Conservation (phyloP, 2,329 filamentous ascomycete genomes). For the Fonsecaea monophora region DNA sequence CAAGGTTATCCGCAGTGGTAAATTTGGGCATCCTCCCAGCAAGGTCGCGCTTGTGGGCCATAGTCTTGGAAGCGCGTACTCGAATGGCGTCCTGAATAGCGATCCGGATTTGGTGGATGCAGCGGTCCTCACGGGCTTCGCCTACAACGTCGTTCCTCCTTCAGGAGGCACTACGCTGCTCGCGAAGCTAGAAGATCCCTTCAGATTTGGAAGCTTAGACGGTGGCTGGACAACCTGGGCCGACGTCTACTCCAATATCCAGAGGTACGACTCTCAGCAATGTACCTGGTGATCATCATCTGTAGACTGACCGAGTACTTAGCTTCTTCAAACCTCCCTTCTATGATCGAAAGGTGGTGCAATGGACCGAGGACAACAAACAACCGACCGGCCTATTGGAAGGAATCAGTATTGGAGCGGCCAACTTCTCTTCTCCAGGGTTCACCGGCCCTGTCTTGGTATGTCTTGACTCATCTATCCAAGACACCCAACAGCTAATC, state of each 20-base stretch:
- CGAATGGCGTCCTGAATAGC: slow-evolving; percentile 7
- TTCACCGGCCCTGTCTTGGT: slow-evolving; percentile 31
- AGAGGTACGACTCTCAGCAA: slow-evolving; percentile 7
- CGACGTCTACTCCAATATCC: slow-evolving; percentile 12
- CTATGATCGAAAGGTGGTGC: slow-evolving; percentile 15
- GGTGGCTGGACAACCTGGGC: slow-evolving; percentile 3
- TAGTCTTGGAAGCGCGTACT: slow-evolving; percentile 19
- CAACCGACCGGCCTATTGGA: slow-evolving; percentile 9
- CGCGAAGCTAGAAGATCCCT: slow-evolving; percentile 16
- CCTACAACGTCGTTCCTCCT: slow-evolving; percentile 6
- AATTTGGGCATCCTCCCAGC: slow-evolving; percentile 1
- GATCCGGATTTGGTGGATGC: slow-evolving; percentile 17
- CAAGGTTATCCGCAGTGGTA: slow-evolving; percentile 8
- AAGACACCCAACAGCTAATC: background rate
- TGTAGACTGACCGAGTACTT: background rate
- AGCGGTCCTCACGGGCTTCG: slow-evolving; percentile 17
- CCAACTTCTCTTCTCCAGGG: slow-evolving; percentile 17
- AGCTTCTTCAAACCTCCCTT: slow-evolving; percentile 23
- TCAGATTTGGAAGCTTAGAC: slow-evolving; percentile 9
- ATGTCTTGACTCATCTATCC: background rate
- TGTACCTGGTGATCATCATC: background rate
- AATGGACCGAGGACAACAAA: slow-evolving; percentile 18
- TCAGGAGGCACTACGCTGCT: slow-evolving; percentile 7
- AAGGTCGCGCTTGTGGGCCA: slow-evolving; percentile 21
- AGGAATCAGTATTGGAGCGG: background rate